Percentiles rank a stretch among this genome's conserved stretches.
Evolutionary conservation across 306 rosid species (phyloP).

Genomic region (Sphenostylis stenocarpa): DNA sequence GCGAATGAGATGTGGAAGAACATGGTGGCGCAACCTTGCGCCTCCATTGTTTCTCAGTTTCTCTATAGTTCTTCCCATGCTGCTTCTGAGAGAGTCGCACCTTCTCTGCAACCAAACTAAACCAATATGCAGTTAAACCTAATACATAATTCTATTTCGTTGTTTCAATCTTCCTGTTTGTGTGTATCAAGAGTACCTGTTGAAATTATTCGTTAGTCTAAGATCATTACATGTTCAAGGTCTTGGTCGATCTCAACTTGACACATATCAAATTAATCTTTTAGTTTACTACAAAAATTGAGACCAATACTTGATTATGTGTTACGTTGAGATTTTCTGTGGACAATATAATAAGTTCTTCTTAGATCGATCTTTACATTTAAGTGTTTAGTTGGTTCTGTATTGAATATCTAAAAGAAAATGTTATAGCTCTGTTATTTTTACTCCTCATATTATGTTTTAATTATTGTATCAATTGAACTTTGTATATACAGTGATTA

Average conservation of each 20-base stretch:
- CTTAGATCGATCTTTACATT: neutral
- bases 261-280: neutral
- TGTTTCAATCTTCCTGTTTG: neutral
- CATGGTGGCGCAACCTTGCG: constrained; percentile 50
- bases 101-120: constrained; percentile 6
- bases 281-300: no score
- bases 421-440: neutral
- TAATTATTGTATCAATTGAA: no score
- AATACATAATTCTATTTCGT: neutral
- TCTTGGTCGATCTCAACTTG: neutral
- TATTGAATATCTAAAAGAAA: neutral
- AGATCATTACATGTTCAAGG: neutral
- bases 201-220: neutral
- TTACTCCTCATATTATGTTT: neutral
- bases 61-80: constrained; percentile 13
- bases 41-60: constrained; percentile 41
- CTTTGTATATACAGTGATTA: no score
- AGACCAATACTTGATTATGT: neutral
- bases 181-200: no score
- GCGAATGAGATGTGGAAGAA: constrained; percentile 54
- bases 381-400: neutral
- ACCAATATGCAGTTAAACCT: neutral
- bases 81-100: neutral
- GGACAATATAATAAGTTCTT: neutral
- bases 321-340: neutral